These are phyloP conservation scores for Mycena maculata DNA, from an alignment of 768 basidiomycete species.

Conservation along the genomic window DNA sequence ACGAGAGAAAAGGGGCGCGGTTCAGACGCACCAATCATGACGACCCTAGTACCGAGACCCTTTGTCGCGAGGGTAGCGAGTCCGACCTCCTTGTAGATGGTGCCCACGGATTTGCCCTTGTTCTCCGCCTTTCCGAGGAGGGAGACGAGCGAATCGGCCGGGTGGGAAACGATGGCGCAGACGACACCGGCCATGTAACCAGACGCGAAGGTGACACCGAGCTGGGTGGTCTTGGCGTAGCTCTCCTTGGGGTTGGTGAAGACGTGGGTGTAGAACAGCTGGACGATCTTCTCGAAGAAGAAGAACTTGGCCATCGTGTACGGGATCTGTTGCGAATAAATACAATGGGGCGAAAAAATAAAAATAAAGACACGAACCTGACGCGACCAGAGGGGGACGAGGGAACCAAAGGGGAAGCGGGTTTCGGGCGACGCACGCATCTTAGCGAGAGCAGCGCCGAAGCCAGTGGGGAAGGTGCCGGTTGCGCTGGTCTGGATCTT, in stretches of 20 bases:
- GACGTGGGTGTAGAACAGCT: conserved; percentile 89
- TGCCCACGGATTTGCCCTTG: conserved; percentile 81
- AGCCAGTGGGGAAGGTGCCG: conserved; percentile 83
- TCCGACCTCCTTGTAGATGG: conserved; percentile 80
- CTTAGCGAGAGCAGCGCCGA: conserved; percentile 75
- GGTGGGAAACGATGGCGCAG: conserved; percentile 96
- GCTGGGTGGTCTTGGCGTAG: conserved; percentile 86
- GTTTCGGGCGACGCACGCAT: conserved; percentile 79
- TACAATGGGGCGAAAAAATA: not conserved
- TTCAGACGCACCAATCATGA: conserved; percentile 78
- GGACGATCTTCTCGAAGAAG: conserved; percentile 92
- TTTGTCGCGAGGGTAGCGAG: conserved; percentile 75
- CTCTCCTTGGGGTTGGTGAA: conserved; percentile 82
- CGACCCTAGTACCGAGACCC: conserved; percentile 87
- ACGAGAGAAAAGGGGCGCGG: conserved; percentile 21
- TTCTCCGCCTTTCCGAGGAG: conserved; percentile 91
- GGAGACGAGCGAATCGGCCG: conserved; percentile 93
- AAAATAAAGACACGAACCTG: conserved; percentile 61
- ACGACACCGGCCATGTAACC: conserved; percentile 97
- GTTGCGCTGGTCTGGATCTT: conserved; percentile 84
- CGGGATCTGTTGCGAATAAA: conserved; percentile 70
- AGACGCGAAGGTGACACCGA: conserved; percentile 89
- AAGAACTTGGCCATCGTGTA: conserved; percentile 99
- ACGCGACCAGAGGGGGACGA: conserved; percentile 90
- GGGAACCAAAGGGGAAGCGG: conserved; percentile 86